These are phyloP conservation scores for Cafeteria roenbergensis DNA, from an alignment of 108 stramenopile species.

Conservation along the genomic window DNA sequence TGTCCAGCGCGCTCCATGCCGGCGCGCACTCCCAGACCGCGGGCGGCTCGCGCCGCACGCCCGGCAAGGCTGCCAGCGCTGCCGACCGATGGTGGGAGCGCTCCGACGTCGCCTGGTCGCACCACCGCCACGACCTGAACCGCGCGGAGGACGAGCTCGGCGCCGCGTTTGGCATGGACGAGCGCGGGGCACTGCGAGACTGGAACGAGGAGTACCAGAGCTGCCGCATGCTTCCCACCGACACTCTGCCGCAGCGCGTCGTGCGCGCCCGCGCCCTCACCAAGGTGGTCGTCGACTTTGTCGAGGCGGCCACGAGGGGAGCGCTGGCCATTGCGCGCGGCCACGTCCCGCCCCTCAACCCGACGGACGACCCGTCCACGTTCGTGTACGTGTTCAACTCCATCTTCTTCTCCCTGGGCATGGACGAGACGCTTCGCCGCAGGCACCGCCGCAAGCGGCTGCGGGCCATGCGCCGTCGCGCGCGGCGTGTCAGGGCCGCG, in stretches of 20 bases:
- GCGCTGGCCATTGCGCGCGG: conserved; percentile 68
- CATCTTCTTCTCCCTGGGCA: conserved; percentile 76
- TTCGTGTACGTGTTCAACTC: conserved; percentile 90
- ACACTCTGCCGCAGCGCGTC: conserved; percentile 50
- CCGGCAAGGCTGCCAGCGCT: too few species aligned
- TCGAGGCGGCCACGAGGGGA: conserved; percentile 62
- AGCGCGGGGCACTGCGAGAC: conserved; percentile 65
- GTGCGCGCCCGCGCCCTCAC: conserved; percentile 65
- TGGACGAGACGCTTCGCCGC: conserved; percentile 37
- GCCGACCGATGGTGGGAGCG: conserved; percentile 25
- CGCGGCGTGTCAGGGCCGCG: conserved; percentile 64
- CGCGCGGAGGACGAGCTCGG: conserved; percentile 62
- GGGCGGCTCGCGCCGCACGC: conserved; percentile 7
- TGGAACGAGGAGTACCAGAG: conserved; percentile 90
- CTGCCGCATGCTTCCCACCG: conserved; percentile 62
- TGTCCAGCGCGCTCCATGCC: conserved; percentile 1
- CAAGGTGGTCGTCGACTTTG: conserved; percentile 74
- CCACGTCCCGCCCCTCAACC: conserved; percentile 74
- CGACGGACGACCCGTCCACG: conserved; percentile 61
- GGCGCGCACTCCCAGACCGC: neutral
- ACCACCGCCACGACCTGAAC: conserved; percentile 46
- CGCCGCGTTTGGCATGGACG: conserved; percentile 64
- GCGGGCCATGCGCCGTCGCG: too few species aligned
- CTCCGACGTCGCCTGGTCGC: conserved; percentile 22
- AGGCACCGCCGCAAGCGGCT: neutral